Percentiles rank a stretch among this genome's conserved stretches.
These are phyloP conservation scores for Ambrosia hybrid DNA, from an alignment of 140 eudicot genomes.

Conservation along the genomic window DNA sequence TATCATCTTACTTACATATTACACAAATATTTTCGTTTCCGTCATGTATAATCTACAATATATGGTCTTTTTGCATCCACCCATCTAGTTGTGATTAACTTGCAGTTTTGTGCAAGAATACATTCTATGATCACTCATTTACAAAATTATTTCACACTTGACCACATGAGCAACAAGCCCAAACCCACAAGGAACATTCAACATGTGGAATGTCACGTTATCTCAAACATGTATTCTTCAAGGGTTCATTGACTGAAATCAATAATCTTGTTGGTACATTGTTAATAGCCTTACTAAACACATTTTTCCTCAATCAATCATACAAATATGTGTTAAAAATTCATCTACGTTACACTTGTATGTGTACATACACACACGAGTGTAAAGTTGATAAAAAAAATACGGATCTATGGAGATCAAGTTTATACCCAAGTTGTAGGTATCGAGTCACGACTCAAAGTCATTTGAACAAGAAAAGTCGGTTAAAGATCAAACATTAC, in stretches of 20 bases:
- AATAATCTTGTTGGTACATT: constrained; percentile 29
- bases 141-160: neutral
- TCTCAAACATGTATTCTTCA: constrained; percentile 53
- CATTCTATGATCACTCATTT: too few relatives aligned
- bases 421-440: neutral
- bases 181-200: constrained; percentile 69
- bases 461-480: neutral
- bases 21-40: too few relatives aligned
- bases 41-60: too few relatives aligned
- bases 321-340: constrained; percentile 29
- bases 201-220: constrained; percentile 59
- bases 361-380: neutral
- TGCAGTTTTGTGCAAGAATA: neutral
- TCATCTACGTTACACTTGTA: too few relatives aligned
- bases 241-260: constrained; percentile 38
- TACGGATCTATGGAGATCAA: neutral
- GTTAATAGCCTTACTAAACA: constrained; percentile 30
- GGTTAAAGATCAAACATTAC: neutral
- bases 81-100: neutral
- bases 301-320: too few relatives aligned
- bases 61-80: neutral
- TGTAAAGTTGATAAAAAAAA: neutral
- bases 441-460: neutral
- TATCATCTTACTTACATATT: too few relatives aligned
- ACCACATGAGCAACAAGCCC: constrained; percentile 70